Conservation (phyloP, 139 green algal species). For the Coelastrella sp. region DNA sequence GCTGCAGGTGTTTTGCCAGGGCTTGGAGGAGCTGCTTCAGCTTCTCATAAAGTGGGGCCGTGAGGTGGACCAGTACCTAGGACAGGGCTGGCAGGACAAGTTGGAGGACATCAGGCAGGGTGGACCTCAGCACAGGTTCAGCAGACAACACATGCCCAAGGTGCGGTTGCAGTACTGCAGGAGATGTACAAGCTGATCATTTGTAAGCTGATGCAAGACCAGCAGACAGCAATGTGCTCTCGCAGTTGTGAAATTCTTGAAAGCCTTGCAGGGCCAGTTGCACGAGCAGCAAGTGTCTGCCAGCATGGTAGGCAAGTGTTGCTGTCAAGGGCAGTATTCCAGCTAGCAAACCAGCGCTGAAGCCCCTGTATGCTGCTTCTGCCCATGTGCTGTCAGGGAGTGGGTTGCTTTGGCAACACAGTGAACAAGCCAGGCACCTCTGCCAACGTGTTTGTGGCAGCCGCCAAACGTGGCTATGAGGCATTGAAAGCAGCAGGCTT, state of each 20-base stretch:
- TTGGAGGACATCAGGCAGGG: neutral
- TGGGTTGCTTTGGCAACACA: neutral
- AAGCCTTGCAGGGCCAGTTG: too few species aligned
- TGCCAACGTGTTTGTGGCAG: neutral
- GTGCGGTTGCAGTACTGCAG: neutral
- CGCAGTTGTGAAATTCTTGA: too few species aligned
- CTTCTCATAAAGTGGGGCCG: constrained; percentile 40
- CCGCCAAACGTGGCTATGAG: neutral
- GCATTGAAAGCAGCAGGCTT: neutral
- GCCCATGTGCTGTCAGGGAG: neutral
- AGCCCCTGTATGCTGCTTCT: neutral
- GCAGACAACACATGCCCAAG: neutral
- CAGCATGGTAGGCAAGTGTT: too few species aligned
- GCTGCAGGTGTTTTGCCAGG: constrained; percentile 27
- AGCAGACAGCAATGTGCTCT: too few species aligned
- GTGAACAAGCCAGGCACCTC: neutral
- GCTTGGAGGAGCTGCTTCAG: constrained; percentile 59
- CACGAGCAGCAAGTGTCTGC: too few species aligned
- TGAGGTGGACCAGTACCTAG: neutral
- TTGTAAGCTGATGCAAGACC: too few species aligned
- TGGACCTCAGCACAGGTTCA: neutral
- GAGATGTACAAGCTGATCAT: neutral
- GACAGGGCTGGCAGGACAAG: constrained; percentile 15
- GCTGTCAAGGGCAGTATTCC: too few species aligned
- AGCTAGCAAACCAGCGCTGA: too few species aligned